A percentile compares a stretch with the other conserved stretches of the same genome.
Conservation (phyloP, 805 yeast species). For the Dipodascus geniculatus region DNA sequence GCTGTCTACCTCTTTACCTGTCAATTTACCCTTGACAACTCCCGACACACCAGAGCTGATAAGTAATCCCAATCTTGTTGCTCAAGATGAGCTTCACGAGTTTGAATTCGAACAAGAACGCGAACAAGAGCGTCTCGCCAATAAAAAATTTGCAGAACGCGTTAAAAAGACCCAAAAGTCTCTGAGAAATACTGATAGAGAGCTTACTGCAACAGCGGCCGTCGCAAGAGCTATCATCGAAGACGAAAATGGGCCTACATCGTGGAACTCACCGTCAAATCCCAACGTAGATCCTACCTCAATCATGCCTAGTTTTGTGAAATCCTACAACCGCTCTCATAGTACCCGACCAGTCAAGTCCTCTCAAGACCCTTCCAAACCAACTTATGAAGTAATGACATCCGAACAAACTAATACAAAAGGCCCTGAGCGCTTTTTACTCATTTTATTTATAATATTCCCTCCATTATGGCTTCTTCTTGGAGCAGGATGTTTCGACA, state of each 20-base stretch:
- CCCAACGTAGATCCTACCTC: not conserved
- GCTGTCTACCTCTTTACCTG: not conserved
- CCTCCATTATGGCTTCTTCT: constrained; percentile 1
- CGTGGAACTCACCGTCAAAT: not conserved
- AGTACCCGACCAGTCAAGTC: not conserved
- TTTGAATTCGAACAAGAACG: not conserved
- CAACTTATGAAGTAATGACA: not conserved
- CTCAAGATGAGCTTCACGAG: not conserved
- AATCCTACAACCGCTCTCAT: not conserved
- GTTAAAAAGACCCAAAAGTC: not conserved
- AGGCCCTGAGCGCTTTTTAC: not conserved
- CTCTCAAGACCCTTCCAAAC: not conserved
- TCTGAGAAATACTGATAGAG: not conserved
- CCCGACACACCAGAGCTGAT: not conserved
- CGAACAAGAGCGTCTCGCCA: not conserved
- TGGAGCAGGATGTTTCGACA: not conserved
- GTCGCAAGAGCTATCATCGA: not conserved
- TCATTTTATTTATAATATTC: not conserved
- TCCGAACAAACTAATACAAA: not conserved
- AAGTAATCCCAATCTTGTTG: not conserved
- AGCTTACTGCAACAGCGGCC: not conserved
- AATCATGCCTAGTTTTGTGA: not conserved
- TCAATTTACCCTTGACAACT: not conserved
- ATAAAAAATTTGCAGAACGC: not conserved
- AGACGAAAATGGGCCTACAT: not conserved